phyloP scores from a whole-genome alignment of 495 filamentous ascomycete species.

The Aspergillus cavernicola region DNA sequence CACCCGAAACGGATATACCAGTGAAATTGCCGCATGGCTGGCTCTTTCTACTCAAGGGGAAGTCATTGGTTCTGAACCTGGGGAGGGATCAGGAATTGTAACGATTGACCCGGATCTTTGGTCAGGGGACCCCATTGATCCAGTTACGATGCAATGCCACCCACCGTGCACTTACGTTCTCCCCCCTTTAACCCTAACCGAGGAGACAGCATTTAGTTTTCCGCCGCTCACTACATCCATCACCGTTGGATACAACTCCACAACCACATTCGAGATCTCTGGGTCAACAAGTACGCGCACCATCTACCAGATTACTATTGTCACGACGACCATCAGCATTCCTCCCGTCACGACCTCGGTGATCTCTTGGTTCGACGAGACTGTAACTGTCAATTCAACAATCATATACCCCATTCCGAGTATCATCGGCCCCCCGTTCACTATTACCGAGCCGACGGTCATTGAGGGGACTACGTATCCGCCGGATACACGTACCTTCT shows the following conservation, averaged over 20 bases:
- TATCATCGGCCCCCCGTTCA: background rate
- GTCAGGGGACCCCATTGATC: background rate
- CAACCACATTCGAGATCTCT: background rate
- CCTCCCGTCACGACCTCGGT: background rate
- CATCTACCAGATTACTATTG: background rate
- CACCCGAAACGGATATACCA: background rate
- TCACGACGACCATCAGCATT: conserved; percentile 1
- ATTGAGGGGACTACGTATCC: background rate
- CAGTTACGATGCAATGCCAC: background rate
- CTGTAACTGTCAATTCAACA: background rate
- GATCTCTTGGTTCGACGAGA: background rate
- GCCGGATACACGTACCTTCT: background rate
- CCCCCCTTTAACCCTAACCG: background rate
- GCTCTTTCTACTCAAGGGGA: background rate
- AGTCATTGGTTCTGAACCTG: background rate
- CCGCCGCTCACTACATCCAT: background rate
- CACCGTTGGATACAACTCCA: background rate
- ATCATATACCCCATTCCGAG: background rate
- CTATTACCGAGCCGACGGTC: background rate
- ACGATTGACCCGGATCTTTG: background rate
- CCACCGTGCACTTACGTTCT: background rate
- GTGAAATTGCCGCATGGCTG: conserved; percentile 8
- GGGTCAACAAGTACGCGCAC: background rate
- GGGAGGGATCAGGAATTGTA: background rate
- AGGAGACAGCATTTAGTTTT: background rate